Percentiles rank a stretch among this genome's conserved stretches.
These are phyloP conservation scores for Stellera chamaejasme DNA, from an alignment of 345 rosid species.

Conservation along the genomic window DNA sequence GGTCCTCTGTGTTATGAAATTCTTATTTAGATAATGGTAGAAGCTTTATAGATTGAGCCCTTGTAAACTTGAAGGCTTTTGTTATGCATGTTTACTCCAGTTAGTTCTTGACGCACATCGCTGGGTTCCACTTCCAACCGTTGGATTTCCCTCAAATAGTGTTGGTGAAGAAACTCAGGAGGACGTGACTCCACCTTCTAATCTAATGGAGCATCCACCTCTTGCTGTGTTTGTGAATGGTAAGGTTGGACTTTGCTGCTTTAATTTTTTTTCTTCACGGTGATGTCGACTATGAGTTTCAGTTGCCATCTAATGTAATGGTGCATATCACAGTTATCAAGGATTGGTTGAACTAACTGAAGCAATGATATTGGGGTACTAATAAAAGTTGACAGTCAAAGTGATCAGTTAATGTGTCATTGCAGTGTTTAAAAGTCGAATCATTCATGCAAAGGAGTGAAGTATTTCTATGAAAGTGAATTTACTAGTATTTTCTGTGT, in stretches of 20 bases:
- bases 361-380: too few relatives aligned
- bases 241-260: conserved; percentile 19
- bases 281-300: background rate
- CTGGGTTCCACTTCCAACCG: conserved; percentile 90
- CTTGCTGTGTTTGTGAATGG: conserved; percentile 95
- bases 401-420: too few relatives aligned
- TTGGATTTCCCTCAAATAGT: conserved; percentile 68
- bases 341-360: too few relatives aligned
- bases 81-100: conserved; percentile 37
- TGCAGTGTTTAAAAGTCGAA: too few relatives aligned
- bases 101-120: conserved; percentile 95
- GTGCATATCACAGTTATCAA: too few relatives aligned
- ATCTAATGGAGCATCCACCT: conserved; percentile 97
- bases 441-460: too few relatives aligned
- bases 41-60: too few relatives aligned
- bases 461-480: too few relatives aligned
- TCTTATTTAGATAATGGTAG: background rate
- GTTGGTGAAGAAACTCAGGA: conserved; percentile 60
- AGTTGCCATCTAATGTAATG: too few relatives aligned
- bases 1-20: background rate
- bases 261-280: background rate
- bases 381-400: too few relatives aligned
- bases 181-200: conserved; percentile 90
- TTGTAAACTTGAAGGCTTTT: conserved; percentile 5
- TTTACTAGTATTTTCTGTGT: too few relatives aligned